These are phyloP conservation scores for Hibiscus trionum DNA, from an alignment of 345 rosid genomes.

Conservation along the genomic window DNA sequence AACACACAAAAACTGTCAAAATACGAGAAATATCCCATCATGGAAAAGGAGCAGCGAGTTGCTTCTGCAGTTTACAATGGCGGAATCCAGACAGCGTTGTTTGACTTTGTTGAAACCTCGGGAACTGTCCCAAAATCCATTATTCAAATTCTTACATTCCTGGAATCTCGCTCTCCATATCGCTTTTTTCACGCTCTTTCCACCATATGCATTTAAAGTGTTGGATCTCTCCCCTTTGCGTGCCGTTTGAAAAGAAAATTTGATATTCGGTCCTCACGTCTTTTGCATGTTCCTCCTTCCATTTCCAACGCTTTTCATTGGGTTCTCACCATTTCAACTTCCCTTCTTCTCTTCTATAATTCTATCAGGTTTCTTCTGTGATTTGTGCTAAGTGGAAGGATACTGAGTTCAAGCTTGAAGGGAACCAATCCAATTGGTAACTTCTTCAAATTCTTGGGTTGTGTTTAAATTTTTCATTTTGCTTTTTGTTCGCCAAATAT, in stretches of 20 bases:
- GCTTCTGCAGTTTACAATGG: neutral
- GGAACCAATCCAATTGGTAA: constrained; percentile 2
- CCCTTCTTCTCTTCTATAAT: neutral
- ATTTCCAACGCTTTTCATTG: neutral
- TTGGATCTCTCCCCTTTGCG: constrained; percentile 41
- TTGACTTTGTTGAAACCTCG: constrained; percentile 33
- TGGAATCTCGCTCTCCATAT: constrained; percentile 15
- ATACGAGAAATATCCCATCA: neutral
- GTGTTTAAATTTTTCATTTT: neutral
- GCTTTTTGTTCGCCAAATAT: neutral
- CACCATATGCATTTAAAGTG: neutral
- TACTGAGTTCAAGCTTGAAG: neutral
- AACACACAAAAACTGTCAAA: neutral
- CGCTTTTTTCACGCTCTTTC: neutral
- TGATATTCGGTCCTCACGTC: constrained; percentile 4
- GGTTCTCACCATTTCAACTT: neutral
- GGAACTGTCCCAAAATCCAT: constrained; percentile 8
- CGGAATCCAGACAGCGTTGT: constrained; percentile 9
- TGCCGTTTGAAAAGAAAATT: constrained; percentile 31
- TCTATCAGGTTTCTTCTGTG: neutral
- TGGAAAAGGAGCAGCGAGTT: neutral
- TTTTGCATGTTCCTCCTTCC: constrained; percentile 9
- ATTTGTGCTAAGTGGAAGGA: neutral
- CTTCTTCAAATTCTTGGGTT: neutral
- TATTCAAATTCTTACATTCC: constrained; percentile 21